Conservation (phyloP, 805 yeast genomes). For the Wickerhamiella dianesei region DNA sequence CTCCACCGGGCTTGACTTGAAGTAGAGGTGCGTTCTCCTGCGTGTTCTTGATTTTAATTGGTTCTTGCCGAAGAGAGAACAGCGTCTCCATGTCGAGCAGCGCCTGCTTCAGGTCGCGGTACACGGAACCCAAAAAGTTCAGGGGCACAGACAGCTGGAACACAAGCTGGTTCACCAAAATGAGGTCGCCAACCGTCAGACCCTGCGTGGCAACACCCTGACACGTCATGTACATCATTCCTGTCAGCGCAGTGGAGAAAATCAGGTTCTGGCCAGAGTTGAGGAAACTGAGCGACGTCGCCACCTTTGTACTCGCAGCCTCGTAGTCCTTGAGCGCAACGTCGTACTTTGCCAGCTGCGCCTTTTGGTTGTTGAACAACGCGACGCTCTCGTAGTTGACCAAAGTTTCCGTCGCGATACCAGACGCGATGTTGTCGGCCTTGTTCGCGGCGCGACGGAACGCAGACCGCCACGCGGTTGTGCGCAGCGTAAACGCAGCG, state of each 20-base stretch:
- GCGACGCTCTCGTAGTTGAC: constrained; percentile 91
- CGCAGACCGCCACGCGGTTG: constrained; percentile 93
- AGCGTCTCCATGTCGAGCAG: constrained; percentile 90
- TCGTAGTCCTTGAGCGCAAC: constrained; percentile 60
- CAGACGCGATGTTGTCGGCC: constrained; percentile 93
- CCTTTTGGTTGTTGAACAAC: constrained; percentile 80
- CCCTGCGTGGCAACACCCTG: constrained; percentile 76
- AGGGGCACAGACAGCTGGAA: constrained; percentile 92
- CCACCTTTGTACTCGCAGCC: constrained; percentile 52
- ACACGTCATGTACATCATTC: constrained; percentile 97
- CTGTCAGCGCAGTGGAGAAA: constrained; percentile 78
- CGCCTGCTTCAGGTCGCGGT: constrained; percentile 86
- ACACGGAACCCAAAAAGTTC: constrained; percentile 89
- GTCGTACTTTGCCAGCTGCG: constrained; percentile 71
- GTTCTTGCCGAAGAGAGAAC: constrained; percentile 68
- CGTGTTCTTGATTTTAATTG: constrained; percentile 48
- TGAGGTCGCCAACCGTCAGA: constrained; percentile 87
- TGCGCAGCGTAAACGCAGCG: constrained; percentile 71
- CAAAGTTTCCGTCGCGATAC: constrained; percentile 84
- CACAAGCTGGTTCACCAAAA: constrained; percentile 85
- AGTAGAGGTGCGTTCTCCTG: constrained; percentile 48
- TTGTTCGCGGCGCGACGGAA: constrained; percentile 80
- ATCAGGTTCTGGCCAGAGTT: constrained; percentile 70
- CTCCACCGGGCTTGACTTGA: constrained; percentile 31
- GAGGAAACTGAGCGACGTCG: constrained; percentile 59